Conservation (phyloP, 164 flowering plant genomes). For the Taxillus chinensis region DNA sequence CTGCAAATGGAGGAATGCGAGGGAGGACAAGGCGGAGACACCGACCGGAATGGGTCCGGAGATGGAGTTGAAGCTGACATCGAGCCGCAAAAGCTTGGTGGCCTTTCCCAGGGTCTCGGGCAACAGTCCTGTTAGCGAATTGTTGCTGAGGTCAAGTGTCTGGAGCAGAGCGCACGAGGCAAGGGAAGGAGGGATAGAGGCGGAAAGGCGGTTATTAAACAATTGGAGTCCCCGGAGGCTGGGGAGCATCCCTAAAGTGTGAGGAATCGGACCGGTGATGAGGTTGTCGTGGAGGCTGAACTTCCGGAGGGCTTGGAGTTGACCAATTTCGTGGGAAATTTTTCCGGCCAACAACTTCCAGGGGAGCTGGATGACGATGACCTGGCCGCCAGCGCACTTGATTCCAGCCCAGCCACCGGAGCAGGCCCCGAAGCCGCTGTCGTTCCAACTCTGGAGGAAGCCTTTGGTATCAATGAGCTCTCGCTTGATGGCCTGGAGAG, state of each 20-base stretch:
- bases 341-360: slow-evolving; percentile 69
- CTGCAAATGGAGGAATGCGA: slow-evolving; percentile 57
- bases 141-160: slow-evolving; percentile 67
- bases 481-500: slow-evolving; percentile 46
- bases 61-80: slow-evolving; percentile 62
- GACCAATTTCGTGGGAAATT: slow-evolving; percentile 66
- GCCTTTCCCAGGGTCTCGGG: slow-evolving; percentile 55
- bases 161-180: slow-evolving; percentile 48
- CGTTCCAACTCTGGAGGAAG: slow-evolving; percentile 62
- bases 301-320: slow-evolving; percentile 51
- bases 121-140: slow-evolving; percentile 51
- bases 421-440: slow-evolving; percentile 50
- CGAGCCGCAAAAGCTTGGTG: slow-evolving; percentile 51
- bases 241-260: slow-evolving; percentile 55
- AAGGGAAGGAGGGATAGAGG: slow-evolving; percentile 65
- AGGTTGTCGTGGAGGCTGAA: slow-evolving; percentile 27
- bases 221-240: slow-evolving; percentile 70
- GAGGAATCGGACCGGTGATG: slow-evolving; percentile 55
- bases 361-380: slow-evolving; percentile 79
- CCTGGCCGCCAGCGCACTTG: slow-evolving; percentile 69
- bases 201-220: slow-evolving; percentile 77
- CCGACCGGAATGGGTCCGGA: slow-evolving; percentile 52
- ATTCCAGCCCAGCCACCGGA: slow-evolving; percentile 84
- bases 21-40: slow-evolving; percentile 38
- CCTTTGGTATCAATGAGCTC: slow-evolving; percentile 45